phyloP scores from a whole-genome alignment of 805 yeast genomes.

The Suhomyces faveliae region DNA sequence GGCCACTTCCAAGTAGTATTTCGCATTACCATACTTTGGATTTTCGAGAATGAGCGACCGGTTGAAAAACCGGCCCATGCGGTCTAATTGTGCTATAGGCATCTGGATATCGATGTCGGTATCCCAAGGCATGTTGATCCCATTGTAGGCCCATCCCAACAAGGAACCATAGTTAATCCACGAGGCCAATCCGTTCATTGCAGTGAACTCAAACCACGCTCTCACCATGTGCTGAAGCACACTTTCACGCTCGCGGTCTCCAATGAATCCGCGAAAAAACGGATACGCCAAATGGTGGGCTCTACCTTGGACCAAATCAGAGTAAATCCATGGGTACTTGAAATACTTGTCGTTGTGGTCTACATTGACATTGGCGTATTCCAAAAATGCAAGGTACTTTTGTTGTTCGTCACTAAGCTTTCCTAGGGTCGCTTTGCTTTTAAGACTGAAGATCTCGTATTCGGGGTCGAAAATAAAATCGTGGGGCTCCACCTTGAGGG shows the following conservation, averaged over 20 bases:
- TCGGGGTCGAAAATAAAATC: conserved; percentile 35
- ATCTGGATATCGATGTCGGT: conserved; percentile 53
- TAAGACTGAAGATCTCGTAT: conserved; percentile 24
- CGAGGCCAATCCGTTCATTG: conserved; percentile 35
- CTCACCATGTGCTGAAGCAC: conserved; percentile 41
- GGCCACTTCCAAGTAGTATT: conserved; percentile 18
- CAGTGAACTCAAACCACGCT: conserved; percentile 46
- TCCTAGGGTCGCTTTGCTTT: conserved; percentile 14
- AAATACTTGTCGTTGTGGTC: conserved; percentile 31
- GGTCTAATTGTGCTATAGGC: conserved; percentile 44
- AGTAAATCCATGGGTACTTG: conserved; percentile 40
- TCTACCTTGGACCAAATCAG: conserved; percentile 35
- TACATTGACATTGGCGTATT: conserved; percentile 21
- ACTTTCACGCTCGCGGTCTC: conserved; percentile 24
- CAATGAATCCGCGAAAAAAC: conserved; percentile 24
- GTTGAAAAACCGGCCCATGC: conserved; percentile 42
- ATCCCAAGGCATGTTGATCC: conserved; percentile 55
- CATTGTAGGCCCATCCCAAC: conserved; percentile 53
- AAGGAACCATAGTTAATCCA: conserved; percentile 41
- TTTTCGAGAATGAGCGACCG: conserved; percentile 42
- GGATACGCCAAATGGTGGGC: conserved; percentile 33
- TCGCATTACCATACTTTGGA: conserved; percentile 23
- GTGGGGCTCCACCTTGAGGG: conserved; percentile 16
- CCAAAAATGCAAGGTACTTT: conserved; percentile 29
- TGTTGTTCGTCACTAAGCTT: conserved; percentile 17